A percentile compares a stretch with the other conserved stretches of the same genome.
These are phyloP conservation scores for Salicornia ramosissima DNA, from an alignment of 148 eudicot species.

Conservation along the genomic window DNA sequence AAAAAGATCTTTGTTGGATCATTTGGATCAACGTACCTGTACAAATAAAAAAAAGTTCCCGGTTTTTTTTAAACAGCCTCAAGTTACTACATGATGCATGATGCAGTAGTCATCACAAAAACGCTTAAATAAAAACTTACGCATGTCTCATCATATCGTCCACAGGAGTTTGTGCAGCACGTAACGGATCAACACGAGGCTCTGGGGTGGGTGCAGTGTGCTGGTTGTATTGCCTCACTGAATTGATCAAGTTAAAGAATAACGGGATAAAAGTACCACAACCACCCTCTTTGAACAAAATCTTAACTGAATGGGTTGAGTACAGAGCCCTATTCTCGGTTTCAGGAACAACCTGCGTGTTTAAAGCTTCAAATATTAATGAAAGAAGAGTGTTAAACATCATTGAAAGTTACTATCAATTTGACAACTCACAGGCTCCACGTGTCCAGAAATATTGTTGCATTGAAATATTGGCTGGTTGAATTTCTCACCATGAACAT, in stretches of 20 bases:
- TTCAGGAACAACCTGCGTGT: slow-evolving; percentile 74
- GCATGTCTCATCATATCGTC: slow-evolving; percentile 99
- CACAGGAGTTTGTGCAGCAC: slow-evolving; percentile 91
- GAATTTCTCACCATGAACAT: slow-evolving; percentile 72
- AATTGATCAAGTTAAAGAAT: slow-evolving; percentile 65
- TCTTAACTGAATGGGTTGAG: slow-evolving; percentile 87
- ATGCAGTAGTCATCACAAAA: background rate
- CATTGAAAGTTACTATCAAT: background rate
- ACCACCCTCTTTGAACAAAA: slow-evolving; percentile 94
- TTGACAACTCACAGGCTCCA: slow-evolving; percentile 71
- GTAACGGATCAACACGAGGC: slow-evolving; percentile 64
- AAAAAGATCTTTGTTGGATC: slow-evolving; percentile 88
- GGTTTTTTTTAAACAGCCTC: background rate
- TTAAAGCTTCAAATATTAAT: background rate
- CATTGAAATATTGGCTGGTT: slow-evolving; percentile 89
- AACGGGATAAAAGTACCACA: slow-evolving; percentile 93
- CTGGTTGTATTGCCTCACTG: slow-evolving; percentile 71
- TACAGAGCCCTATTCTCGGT: slow-evolving; percentile 72
- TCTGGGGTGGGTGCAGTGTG: slow-evolving; percentile 38
- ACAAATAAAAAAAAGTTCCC: slow-evolving; percentile 16
- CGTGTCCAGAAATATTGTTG: slow-evolving; percentile 83
- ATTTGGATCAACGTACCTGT: slow-evolving; percentile 93
- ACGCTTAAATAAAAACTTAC: slow-evolving; percentile 38
- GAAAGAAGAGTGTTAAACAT: background rate
- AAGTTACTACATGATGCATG: background rate